Conservation (phyloP, 495 filamentous ascomycete genomes). For the Lentithecium fluviatile region DNA sequence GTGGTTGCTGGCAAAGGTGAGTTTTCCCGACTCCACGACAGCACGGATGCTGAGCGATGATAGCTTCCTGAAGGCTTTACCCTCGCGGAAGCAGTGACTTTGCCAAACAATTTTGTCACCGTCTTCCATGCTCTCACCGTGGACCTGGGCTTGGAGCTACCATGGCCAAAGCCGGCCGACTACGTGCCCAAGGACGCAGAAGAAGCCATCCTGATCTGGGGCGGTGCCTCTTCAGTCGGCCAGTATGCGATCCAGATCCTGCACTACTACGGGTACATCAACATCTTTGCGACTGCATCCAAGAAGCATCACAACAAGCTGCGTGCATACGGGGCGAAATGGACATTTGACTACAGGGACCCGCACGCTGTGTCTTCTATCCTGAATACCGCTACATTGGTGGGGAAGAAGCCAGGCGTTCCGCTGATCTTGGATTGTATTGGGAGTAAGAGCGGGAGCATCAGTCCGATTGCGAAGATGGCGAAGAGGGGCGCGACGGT, state of each 20-base stretch:
- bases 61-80: slow-evolving; percentile 44
- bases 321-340: slow-evolving; percentile 45
- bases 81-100: slow-evolving; percentile 49
- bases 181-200: slow-evolving; percentile 39
- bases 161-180: slow-evolving; percentile 48
- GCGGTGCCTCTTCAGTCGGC: slow-evolving; percentile 54
- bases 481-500: slow-evolving; percentile 48
- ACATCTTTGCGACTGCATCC: slow-evolving; percentile 51
- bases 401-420: slow-evolving; percentile 23
- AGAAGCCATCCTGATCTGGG: slow-evolving; percentile 53
- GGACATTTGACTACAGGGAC: slow-evolving; percentile 51
- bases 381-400: slow-evolving; percentile 20
- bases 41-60: slow-evolving; percentile 23
- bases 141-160: slow-evolving; percentile 36
- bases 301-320: slow-evolving; percentile 47
- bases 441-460: slow-evolving; percentile 46
- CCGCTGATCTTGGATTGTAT: slow-evolving; percentile 56
- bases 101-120: slow-evolving; percentile 55
- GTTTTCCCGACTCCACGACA: slow-evolving; percentile 34
- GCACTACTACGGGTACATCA: slow-evolving; percentile 50
- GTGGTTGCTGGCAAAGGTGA: slow-evolving; percentile 39
- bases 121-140: slow-evolving; percentile 49
- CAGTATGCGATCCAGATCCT: slow-evolving; percentile 52
- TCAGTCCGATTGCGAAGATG: slow-evolving; percentile 48
- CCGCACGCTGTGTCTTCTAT: slow-evolving; percentile 32